Evolutionary conservation across 140 eudicot genomes (phyloP).

Genomic region (Cichorium intybus): DNA sequence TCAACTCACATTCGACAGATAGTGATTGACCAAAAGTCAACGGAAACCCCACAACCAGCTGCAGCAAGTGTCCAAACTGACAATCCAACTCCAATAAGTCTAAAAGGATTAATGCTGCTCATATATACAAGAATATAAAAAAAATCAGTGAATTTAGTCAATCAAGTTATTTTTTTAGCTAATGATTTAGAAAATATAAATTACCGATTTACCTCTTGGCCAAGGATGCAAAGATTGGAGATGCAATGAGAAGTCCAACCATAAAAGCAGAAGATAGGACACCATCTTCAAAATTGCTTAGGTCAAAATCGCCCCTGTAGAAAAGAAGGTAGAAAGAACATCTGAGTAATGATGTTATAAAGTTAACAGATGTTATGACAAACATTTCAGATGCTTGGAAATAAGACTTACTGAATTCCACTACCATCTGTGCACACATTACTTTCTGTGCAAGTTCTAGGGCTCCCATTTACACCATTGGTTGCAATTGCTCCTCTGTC

Average conservation of each 20-base stretch:
- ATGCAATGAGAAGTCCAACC: slow-evolving; percentile 95
- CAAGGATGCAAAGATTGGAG: slow-evolving; percentile 90
- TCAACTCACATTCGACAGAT: slow-evolving; percentile 75
- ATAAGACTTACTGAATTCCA: slow-evolving; percentile 88
- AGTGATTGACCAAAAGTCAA: slow-evolving; percentile 83
- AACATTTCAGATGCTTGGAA: neutral
- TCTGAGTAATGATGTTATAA: slow-evolving; percentile 7
- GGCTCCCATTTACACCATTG: slow-evolving; percentile 89
- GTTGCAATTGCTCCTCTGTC: slow-evolving; percentile 97
- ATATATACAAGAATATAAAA: slow-evolving; percentile 14
- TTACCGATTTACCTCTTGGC: slow-evolving; percentile 63
- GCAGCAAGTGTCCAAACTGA: slow-evolving; percentile 79
- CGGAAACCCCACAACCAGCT: slow-evolving; percentile 76
- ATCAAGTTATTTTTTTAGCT: neutral
- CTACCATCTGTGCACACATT: slow-evolving; percentile 78
- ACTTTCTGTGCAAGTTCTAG: slow-evolving; percentile 46
- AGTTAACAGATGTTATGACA: neutral
- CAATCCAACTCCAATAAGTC: slow-evolving; percentile 89
- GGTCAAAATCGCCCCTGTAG: slow-evolving; percentile 67
- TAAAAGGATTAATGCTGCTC: slow-evolving; percentile 80
- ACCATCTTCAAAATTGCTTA: slow-evolving; percentile 80
- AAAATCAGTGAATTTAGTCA: neutral
- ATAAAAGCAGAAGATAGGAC: slow-evolving; percentile 86
- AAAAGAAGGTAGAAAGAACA: slow-evolving; percentile 15
- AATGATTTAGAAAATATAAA: neutral